These are phyloP conservation scores for Penicillium subrubescens DNA, from an alignment of 495 filamentous ascomycete genomes.

Conservation along the genomic window DNA sequence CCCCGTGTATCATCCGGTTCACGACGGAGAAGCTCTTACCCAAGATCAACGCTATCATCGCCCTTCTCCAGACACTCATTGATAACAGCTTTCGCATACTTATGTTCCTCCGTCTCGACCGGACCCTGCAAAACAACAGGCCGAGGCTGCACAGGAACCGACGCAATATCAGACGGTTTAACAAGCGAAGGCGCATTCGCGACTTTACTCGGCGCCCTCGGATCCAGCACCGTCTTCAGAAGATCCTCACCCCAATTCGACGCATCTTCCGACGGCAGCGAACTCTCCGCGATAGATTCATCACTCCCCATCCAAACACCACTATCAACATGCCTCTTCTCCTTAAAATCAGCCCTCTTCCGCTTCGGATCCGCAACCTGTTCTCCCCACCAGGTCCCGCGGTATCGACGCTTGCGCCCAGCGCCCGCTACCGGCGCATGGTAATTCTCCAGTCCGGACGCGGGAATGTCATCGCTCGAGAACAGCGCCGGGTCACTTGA, in stretches of 20 bases:
- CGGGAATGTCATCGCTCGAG: slow-evolving; percentile 76
- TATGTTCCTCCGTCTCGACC: slow-evolving; percentile 42
- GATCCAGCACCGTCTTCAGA: slow-evolving; percentile 28
- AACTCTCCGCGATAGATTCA: slow-evolving; percentile 37
- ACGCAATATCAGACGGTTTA: background rate
- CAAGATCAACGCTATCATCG: slow-evolving; percentile 63
- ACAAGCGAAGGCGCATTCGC: slow-evolving; percentile 1
- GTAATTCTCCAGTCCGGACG: slow-evolving; percentile 71
- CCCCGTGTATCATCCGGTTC: background rate
- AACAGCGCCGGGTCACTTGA: slow-evolving; percentile 79
- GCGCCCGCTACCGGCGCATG: slow-evolving; percentile 42
- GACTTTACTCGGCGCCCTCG: slow-evolving; percentile 7
- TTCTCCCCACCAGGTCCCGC: slow-evolving; percentile 73
- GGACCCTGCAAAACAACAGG: slow-evolving; percentile 21
- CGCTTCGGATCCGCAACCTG: slow-evolving; percentile 49
- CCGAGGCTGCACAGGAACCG: slow-evolving; percentile 8
- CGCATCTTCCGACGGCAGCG: slow-evolving; percentile 40
- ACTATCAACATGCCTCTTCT: slow-evolving; percentile 70
- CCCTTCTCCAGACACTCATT: slow-evolving; percentile 62
- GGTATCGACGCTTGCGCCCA: slow-evolving; percentile 63
- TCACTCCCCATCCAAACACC: slow-evolving; percentile 83
- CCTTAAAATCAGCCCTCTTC: slow-evolving; percentile 58
- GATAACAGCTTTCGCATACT: slow-evolving; percentile 45
- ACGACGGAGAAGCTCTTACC: slow-evolving; percentile 48
- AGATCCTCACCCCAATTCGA: slow-evolving; percentile 44